Percentiles rank a stretch among this genome's conserved stretches.
Evolutionary conservation across 805 yeast genomes (phyloP).

Genomic region (Clavispora carvajalis): DNA sequence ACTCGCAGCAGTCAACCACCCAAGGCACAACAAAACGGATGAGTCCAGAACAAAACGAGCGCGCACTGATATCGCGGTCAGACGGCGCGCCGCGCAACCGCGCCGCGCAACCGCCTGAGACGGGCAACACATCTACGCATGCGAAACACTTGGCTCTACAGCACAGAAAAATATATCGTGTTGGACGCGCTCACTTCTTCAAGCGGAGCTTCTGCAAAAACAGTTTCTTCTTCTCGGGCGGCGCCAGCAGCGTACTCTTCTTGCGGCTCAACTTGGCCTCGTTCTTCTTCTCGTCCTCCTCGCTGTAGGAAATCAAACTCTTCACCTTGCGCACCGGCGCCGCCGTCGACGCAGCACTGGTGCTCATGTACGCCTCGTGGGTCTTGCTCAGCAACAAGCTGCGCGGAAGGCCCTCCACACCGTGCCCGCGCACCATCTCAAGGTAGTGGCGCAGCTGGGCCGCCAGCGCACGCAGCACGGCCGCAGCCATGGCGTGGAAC

Average conservation of each 20-base stretch:
- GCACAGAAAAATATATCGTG: too few species aligned
- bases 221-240: conserved; percentile 7
- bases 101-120: too few species aligned
- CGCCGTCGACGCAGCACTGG: neutral
- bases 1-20: too few species aligned
- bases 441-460: conserved; percentile 23
- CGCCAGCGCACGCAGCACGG: conserved; percentile 24
- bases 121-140: too few species aligned
- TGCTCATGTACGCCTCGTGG: conserved; percentile 29
- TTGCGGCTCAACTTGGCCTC: conserved; percentile 12
- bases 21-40: too few species aligned
- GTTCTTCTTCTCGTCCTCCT: conserved; percentile 25
- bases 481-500: conserved; percentile 21
- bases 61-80: too few species aligned
- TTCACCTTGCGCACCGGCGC: conserved; percentile 28
- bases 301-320: conserved; percentile 31
- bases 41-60: too few species aligned
- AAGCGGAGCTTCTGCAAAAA: conserved; percentile 16
- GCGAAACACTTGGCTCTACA: too few species aligned
- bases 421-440: conserved; percentile 14
- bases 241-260: conserved; percentile 1
- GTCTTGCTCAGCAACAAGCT: conserved; percentile 23
- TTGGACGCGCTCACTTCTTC: conserved; percentile 1
- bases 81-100: too few species aligned
- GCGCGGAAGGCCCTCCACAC: conserved; percentile 7